A percentile compares a stretch with the other conserved stretches of the same genome.
phyloP scores from a whole-genome alignment of 2,329 filamentous ascomycete species.

The Dothistroma septosporum region DNA sequence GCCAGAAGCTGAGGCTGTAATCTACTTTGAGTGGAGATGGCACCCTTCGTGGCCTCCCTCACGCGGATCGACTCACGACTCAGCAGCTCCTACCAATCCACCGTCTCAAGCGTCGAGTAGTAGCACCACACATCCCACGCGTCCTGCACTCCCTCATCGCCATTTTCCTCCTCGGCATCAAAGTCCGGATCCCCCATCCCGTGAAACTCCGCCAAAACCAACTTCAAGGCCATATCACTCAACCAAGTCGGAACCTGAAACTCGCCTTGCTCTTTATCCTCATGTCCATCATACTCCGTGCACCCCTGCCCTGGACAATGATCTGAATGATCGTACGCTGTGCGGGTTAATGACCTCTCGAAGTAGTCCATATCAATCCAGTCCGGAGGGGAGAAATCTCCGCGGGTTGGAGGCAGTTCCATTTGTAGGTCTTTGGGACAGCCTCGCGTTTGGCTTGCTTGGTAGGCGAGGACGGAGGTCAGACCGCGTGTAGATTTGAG shows the following conservation, averaged over 20 bases:
- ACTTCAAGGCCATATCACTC: conserved; percentile 5
- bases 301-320: not conserved
- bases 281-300: conserved; percentile 2
- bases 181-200: not conserved
- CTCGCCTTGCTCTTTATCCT: conserved; percentile 1
- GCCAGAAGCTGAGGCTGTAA: not conserved
- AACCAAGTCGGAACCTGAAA: conserved; percentile 3
- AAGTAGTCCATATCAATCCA: not conserved
- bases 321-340: not conserved
- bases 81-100: not conserved
- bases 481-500: not conserved
- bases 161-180: conserved; percentile 1
- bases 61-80: not conserved
- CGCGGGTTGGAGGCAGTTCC: not conserved
- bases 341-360: not conserved
- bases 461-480: not conserved
- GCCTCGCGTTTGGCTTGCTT: not conserved
- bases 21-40: not conserved
- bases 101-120: not conserved
- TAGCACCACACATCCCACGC: not conserved
- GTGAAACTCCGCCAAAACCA: not conserved
- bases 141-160: not conserved
- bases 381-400: not conserved
- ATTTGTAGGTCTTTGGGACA: not conserved
- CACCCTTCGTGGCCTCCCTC: not conserved